Base-by-base conservation (phyloP, 768 basidiomycete genomes). In the Nidularia pulvinata region DNA sequence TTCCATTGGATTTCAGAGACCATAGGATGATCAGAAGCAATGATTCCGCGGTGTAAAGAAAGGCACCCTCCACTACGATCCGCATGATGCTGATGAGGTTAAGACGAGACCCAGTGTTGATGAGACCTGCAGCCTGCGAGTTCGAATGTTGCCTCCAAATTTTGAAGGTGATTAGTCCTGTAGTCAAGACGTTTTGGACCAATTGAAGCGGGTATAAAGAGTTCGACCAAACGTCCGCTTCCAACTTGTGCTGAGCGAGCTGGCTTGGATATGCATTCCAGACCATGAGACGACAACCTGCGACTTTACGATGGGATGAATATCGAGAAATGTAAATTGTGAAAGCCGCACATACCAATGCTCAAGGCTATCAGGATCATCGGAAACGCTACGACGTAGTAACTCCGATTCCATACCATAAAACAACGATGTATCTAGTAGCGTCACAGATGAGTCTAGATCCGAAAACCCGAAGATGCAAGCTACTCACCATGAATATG, bases 381-480 rank as follows among this genome's bases (percentile, higher is more conserved):
- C 3, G 57, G 57, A 16, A 59, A 7, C 30, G 43, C 16, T 14
- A 59, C 49, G 19, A 55, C 25, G 25, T 37, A 55, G 33, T 43
- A 45, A 37, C 34, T 59, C 9, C 47, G 34, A n/a, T 51, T 48
- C 57, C 57, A 59, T 6, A 56, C 52, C 9, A 59, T 22, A 37
- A 53, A 59, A 22, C 55, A 56, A 6, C 57, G 57, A 51, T 59
- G 56, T 9, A 56, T 59, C 57, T 58, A 36, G 22, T 19, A 10
- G 10, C 19, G 45, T 7, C 16, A 19, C 48, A n/a, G 35, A 33
- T 37, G 22, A 33, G 0, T 53, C 58, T 5, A 43, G 60, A 60
- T 14, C 59, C 55, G 6, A 63, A 42, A n/a, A 55, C 50, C 45
- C 61, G 58, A 11, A 51, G 60, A n/a, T 57, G 39, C 62, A 60